Conservation (phyloP, 805 yeast genomes). For the Wickerhamiella nectarea region DNA sequence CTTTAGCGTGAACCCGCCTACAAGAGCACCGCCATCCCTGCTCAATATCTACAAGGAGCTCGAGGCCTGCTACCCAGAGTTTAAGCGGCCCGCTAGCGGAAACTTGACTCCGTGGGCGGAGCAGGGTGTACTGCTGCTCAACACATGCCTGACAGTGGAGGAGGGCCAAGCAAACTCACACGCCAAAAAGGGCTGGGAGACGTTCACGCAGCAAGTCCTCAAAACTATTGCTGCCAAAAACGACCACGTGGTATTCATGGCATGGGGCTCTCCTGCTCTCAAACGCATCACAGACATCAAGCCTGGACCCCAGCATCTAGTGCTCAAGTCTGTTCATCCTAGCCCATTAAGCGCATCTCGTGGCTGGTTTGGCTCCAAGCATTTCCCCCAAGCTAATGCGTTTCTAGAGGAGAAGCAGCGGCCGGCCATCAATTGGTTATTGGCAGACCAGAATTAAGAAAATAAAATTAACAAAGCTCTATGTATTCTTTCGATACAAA, state of each 20-base stretch:
- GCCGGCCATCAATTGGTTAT: conserved; percentile 50
- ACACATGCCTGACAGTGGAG: conserved; percentile 79
- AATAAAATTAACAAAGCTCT: not conserved
- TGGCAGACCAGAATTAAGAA: conserved; percentile 25
- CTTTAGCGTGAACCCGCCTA: conserved; percentile 76
- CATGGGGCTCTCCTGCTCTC: conserved; percentile 72
- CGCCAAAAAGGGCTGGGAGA: conserved; percentile 83
- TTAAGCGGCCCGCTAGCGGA: conserved; percentile 40
- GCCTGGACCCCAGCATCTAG: conserved; percentile 27
- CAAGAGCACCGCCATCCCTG: conserved; percentile 77
- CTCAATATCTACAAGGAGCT: conserved; percentile 76
- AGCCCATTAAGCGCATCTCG: conserved; percentile 85
- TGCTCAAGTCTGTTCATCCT: conserved; percentile 77
- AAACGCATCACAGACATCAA: conserved; percentile 37
- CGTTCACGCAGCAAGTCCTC: conserved; percentile 64
- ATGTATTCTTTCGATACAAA: conserved; percentile 31
- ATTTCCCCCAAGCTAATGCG: conserved; percentile 60
- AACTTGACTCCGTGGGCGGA: conserved; percentile 72
- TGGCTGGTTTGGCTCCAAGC: conserved; percentile 68
- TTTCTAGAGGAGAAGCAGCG: conserved; percentile 47
- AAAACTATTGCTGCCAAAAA: conserved; percentile 31
- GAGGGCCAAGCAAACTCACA: conserved; percentile 93
- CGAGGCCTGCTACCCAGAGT: conserved; percentile 52
- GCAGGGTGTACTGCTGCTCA: conserved; percentile 76
- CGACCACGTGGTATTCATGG: conserved; percentile 49